phyloP scores from a whole-genome alignment of 2,329 filamentous ascomycete genomes.

The Pseudophaeomoniella oleicola region DNA sequence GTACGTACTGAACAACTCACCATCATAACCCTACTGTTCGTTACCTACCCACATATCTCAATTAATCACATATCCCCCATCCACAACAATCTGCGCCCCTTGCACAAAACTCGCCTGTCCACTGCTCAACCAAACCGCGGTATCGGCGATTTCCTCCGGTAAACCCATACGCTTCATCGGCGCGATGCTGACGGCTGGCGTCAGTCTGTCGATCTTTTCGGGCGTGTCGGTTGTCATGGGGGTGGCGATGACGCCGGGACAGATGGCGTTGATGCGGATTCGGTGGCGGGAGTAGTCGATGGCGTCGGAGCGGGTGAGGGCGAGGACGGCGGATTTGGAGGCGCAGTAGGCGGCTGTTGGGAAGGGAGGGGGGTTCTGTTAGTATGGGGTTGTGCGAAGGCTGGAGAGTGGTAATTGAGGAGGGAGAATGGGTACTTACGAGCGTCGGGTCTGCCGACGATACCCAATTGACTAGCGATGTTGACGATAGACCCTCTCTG shows the following conservation, averaged over 20 bases:
- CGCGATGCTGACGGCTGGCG: slow-evolving; percentile 29
- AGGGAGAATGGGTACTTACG: slow-evolving; percentile 17
- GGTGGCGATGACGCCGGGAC: slow-evolving; percentile 31
- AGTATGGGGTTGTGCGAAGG: slow-evolving; percentile 36
- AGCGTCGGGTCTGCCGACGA: slow-evolving; percentile 32
- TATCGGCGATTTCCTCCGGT: slow-evolving; percentile 34
- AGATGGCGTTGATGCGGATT: slow-evolving; percentile 14
- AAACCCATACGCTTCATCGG: slow-evolving; percentile 38
- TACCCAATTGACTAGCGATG: slow-evolving; percentile 37
- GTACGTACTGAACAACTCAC: too few relatives aligned
- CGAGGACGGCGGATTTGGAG: slow-evolving; percentile 44
- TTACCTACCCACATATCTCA: neutral
- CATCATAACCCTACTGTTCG: too few relatives aligned
- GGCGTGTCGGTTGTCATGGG: slow-evolving; percentile 28
- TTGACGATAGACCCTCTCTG: slow-evolving; percentile 37
- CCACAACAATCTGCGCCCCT: slow-evolving; percentile 37
- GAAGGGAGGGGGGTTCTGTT: slow-evolving; percentile 23
- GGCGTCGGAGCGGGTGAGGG: slow-evolving; percentile 41
- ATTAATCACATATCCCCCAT: slow-evolving; percentile 36
- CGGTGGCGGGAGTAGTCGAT: slow-evolving; percentile 36
- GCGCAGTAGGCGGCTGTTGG: slow-evolving; percentile 19
- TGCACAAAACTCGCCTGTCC: slow-evolving; percentile 36
- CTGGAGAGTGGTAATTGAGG: slow-evolving; percentile 2
- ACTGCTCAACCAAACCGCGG: slow-evolving; percentile 35
- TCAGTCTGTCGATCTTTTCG: slow-evolving; percentile 25